Conservation (phyloP, 345 rosid genomes). For the Microcos paniculata region DNA sequence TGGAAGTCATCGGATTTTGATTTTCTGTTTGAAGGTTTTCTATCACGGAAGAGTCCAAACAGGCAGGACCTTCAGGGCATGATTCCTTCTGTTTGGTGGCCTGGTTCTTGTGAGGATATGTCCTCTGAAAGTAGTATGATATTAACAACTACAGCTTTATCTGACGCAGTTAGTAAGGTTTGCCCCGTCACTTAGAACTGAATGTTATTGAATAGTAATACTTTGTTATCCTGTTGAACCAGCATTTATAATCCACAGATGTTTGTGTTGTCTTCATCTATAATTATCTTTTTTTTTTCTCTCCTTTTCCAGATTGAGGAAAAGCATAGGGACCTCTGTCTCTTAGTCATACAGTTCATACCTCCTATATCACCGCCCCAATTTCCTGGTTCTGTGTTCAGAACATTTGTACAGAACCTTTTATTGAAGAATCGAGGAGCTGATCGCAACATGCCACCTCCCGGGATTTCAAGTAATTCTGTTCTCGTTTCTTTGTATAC, state of each 20-base stretch:
- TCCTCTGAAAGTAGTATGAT: constrained; percentile 79
- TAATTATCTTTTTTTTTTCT: neutral
- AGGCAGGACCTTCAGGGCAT: constrained; percentile 82
- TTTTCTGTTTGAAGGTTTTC: constrained; percentile 77
- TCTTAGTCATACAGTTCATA: constrained; percentile 81
- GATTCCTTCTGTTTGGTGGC: constrained; percentile 99
- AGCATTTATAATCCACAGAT: neutral
- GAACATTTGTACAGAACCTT: constrained; percentile 83
- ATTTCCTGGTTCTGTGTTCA: constrained; percentile 88
- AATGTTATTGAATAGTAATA: neutral
- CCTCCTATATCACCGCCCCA: constrained; percentile 75
- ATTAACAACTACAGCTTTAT: constrained; percentile 70
- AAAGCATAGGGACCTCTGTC: constrained; percentile 90
- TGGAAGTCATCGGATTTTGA: constrained; percentile 79
- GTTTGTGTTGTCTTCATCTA: constrained; percentile 1
- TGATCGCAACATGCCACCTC: constrained; percentile 73
- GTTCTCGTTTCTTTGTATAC: constrained; percentile 86
- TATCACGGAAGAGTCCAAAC: constrained; percentile 71
- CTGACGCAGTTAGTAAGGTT: constrained; percentile 80
- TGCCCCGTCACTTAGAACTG: neutral
- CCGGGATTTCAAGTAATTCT: constrained; percentile 82
- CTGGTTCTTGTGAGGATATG: constrained; percentile 84
- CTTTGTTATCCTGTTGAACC: neutral
- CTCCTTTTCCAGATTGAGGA: constrained; percentile 76
- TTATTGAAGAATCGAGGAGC: constrained; percentile 86